phyloP scores from a whole-genome alignment of 1,284 basidiomycete genomes.

The Ceratobasidium sp. region DNA sequence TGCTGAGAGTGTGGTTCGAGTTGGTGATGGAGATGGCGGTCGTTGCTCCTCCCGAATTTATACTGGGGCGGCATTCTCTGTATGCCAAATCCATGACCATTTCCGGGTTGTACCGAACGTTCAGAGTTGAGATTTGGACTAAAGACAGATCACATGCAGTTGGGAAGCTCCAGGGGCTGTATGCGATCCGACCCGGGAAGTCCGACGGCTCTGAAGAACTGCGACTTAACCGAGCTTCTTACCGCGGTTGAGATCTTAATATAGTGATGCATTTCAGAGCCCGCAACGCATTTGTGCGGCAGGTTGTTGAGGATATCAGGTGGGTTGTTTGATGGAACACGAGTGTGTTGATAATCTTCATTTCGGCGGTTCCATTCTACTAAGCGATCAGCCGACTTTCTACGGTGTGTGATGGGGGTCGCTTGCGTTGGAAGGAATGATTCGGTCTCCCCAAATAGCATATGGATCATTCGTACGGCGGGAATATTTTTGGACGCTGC shows the following conservation, averaged over 20 bases:
- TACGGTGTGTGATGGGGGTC: background rate
- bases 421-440: background rate
- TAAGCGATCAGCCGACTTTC: background rate
- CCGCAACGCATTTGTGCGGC: background rate
- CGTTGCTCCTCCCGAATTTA: too few species aligned
- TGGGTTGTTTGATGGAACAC: background rate
- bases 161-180: background rate
- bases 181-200: conserved; percentile 3
- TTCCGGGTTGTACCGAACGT: background rate
- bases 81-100: background rate
- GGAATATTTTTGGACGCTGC: background rate
- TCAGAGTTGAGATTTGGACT: background rate
- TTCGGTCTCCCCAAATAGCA: background rate
- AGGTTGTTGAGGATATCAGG: background rate
- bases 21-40: too few species aligned
- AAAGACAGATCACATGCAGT: conserved; percentile 3
- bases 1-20: too few species aligned
- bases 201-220: background rate
- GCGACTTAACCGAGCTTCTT: background rate
- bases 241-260: background rate
- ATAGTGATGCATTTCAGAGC: background rate
- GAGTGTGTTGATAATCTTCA: background rate
- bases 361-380: background rate
- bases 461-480: background rate
- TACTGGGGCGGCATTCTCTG: background rate